Base-by-base conservation (phyloP, 179 eudicot genomes). In the Beta lomatogona region DNA sequence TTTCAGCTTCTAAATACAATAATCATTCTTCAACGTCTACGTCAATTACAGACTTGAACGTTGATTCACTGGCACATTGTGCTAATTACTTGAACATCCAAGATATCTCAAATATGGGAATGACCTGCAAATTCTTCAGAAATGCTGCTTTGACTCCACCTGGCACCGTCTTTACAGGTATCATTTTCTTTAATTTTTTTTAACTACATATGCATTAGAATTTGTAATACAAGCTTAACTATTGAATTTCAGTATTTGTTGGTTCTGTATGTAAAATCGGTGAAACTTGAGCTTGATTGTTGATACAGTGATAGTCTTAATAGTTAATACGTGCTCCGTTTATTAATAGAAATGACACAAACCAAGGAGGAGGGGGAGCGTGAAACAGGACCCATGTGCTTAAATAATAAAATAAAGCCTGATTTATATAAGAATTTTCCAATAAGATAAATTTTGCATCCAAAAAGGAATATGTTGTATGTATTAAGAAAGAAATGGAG, bases 81-180 rank as follows among this genome's bases (percentile, higher is more conserved):
- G 86, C 92, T 11, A 81, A 80, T 58, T 85, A 80, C 77, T 90
- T 92, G 67, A 91, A 79, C 78, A 87, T 88, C 54, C 88, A 66
- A 11, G 93, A 92, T 79, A 21, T 92, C 71, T 87, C 90, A 11
- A 91, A 83, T 84, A 60, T 91, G 89, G 89, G 94, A 41, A 79
- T 89, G 84, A 78, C 94, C 58, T 90, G 88, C 81, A 91, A 89
- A 83, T 83, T 82, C 81, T 83, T 92, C 79, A 68, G 79, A 21
- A 58, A 36, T n/a, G 91, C 88, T 13, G 88, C 94, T 31, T 88
- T 44, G 93, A 92, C 83, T 83, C 91, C 9, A 81, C 91, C 64
- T 92, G 94, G 97, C 87, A 65, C 59, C 86, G 85, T 66, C 80
- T 92, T 46, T 91, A 84, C 88, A 90, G 94, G 97, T 92, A 60